These are phyloP conservation scores for Talaromyces pinophilus DNA, from an alignment of 2,329 filamentous ascomycete species.

Conservation along the genomic window DNA sequence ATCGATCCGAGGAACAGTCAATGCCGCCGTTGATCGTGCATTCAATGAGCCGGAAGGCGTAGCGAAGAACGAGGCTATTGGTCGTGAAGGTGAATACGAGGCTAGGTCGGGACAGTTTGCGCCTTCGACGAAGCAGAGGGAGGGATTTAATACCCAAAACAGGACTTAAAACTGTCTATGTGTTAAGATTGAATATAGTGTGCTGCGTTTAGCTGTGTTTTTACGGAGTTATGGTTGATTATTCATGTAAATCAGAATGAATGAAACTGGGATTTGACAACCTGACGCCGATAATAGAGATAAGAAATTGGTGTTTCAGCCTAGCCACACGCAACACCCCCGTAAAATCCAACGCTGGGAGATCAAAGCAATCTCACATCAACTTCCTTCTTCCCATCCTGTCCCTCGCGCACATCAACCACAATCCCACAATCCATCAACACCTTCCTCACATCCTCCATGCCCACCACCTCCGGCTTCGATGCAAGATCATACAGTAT, in stretches of 20 bases:
- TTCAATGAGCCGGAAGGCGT: slow-evolving; percentile 41
- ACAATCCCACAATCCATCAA: slow-evolving; percentile 15
- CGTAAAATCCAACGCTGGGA: too few relatives aligned
- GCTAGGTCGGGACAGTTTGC: slow-evolving; percentile 35
- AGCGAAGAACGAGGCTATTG: slow-evolving; percentile 40
- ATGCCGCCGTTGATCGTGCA: slow-evolving; percentile 41
- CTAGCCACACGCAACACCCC: background rate
- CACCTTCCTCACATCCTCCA: slow-evolving; percentile 1
- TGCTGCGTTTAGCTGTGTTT: background rate
- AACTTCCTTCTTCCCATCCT: background rate
- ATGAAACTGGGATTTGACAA: background rate
- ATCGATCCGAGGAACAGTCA: slow-evolving; percentile 41
- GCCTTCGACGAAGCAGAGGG: slow-evolving; percentile 24
- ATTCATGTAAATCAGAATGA: background rate
- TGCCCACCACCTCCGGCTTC: slow-evolving; percentile 12
- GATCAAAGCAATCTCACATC: background rate
- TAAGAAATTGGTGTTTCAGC: background rate
- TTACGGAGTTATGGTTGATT: background rate
- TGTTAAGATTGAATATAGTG: background rate
- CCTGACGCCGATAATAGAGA: background rate
- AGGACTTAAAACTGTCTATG: background rate
- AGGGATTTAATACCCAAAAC: slow-evolving; percentile 8
- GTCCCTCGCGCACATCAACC: background rate
- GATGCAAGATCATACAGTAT: slow-evolving; percentile 9
- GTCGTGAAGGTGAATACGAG: slow-evolving; percentile 39